Evolutionary conservation across 1,139 yeast genomes (phyloP).

Genomic region (Hanseniaspora uvarum): DNA sequence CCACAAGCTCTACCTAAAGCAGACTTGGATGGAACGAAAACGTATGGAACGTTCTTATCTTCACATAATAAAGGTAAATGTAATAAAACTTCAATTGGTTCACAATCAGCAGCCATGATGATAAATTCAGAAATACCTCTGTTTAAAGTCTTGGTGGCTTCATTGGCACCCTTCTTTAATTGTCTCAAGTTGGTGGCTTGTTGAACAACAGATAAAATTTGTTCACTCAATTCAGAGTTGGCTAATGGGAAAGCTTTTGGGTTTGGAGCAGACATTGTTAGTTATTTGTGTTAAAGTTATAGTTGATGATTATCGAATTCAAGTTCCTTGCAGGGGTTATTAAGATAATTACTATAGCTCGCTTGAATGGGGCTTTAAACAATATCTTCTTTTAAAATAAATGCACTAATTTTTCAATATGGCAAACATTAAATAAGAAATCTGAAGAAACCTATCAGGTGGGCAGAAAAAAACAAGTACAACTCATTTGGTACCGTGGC

Average conservation of each 20-base stretch:
- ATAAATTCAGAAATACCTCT: conserved; percentile 99
- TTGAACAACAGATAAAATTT: conserved; percentile 94
- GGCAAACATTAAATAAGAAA: neutral
- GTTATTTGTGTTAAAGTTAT: conserved; percentile 6
- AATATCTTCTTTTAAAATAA: neutral
- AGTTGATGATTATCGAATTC: conserved; percentile 21
- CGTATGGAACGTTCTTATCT: conserved; percentile 98
- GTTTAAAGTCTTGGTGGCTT: conserved; percentile 98
- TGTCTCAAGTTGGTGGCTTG: conserved; percentile 97
- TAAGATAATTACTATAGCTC: conserved; percentile 26
- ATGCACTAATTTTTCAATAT: no score
- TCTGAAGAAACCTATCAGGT: neutral
- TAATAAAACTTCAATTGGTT: conserved; percentile 95
- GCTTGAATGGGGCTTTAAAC: conserved; percentile 28
- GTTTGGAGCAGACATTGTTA: conserved; percentile 61
- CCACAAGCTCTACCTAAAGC: conserved; percentile 99
- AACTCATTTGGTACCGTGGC: no score
- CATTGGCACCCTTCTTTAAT: conserved; percentile 98
- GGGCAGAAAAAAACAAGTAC: neutral
- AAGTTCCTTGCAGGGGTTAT: conserved; percentile 52
- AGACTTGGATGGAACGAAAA: conserved; percentile 94
- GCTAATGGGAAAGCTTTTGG: conserved; percentile 98
- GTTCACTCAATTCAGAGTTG: conserved; percentile 89
- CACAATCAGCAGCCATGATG: conserved; percentile 99
- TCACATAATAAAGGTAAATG: conserved; percentile 97